A percentile compares a stretch with the other conserved stretches of the same genome.
Conservation (phyloP, 345 rosid genomes). For the Bruguiera parviflora region DNA sequence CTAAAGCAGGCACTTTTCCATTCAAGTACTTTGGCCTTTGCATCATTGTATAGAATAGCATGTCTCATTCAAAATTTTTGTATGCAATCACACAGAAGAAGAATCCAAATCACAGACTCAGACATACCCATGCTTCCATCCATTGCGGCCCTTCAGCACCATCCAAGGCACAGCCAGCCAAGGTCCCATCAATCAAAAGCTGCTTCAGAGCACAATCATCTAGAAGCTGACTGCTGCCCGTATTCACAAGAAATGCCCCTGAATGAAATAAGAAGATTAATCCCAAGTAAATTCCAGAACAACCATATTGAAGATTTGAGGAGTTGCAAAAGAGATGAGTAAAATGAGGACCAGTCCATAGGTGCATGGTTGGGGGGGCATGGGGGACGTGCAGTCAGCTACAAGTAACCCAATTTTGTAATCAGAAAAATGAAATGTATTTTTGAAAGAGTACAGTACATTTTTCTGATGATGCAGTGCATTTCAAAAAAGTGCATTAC, state of each 20-base stretch:
- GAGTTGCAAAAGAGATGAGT: background rate
- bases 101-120: slow-evolving; percentile 11
- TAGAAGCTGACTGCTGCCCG: slow-evolving; percentile 91
- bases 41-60: background rate
- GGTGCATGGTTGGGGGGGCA: too few relatives aligned
- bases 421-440: too few relatives aligned
- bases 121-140: slow-evolving; percentile 99
- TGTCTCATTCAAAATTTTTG: background rate
- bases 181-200: slow-evolving; percentile 88
- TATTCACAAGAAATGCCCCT: slow-evolving; percentile 99
- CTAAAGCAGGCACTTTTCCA: background rate
- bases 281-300: background rate
- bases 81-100: slow-evolving; percentile 1
- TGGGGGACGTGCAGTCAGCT: too few relatives aligned
- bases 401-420: too few relatives aligned
- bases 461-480: too few relatives aligned
- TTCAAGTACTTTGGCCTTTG: background rate
- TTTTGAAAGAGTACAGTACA: too few relatives aligned
- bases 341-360: too few relatives aligned
- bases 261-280: slow-evolving; percentile 7
- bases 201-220: slow-evolving; percentile 96
- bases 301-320: background rate
- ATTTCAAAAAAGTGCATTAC: too few relatives aligned
- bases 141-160: slow-evolving; percentile 99
- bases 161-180: slow-evolving; percentile 98